Conservation (phyloP, 208 protist genomes). For the Wallacemonas sp. region DNA sequence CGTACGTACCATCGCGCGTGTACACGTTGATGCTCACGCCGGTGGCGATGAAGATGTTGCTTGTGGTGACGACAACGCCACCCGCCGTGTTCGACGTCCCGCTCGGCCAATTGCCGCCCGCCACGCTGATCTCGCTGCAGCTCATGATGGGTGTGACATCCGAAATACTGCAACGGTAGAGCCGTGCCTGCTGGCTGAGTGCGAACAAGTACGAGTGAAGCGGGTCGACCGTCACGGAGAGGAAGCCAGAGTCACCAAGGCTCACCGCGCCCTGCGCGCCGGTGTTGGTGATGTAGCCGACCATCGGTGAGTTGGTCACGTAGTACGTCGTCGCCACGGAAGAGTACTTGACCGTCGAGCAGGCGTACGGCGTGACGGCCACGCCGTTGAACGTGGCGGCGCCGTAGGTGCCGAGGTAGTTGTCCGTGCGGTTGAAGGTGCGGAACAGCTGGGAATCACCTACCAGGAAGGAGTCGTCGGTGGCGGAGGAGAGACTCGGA, state of each 20-base stretch:
- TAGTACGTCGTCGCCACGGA: conserved; percentile 20
- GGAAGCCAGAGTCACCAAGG: not conserved
- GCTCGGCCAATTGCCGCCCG: not conserved
- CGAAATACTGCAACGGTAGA: conserved; percentile 11
- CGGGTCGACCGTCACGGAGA: not conserved
- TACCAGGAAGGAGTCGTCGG: conserved; percentile 33
- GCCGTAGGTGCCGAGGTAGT: conserved; percentile 20
- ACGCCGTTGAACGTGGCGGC: conserved; percentile 1
- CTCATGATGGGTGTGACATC: not conserved
- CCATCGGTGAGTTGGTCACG: not conserved
- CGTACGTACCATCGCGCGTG: conserved; percentile 8
- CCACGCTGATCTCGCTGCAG: not conserved
- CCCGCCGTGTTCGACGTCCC: not conserved
- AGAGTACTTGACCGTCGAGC: conserved; percentile 2
- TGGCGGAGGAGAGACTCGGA: conserved; percentile 13
- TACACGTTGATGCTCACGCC: conserved; percentile 20
- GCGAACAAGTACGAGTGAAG: conserved; percentile 8
- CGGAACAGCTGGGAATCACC: conserved; percentile 30
- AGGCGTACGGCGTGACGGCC: not conserved
- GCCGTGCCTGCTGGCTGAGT: conserved; percentile 4
- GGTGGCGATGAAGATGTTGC: conserved; percentile 21
- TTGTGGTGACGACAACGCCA: conserved; percentile 20
- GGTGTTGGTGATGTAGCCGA: conserved; percentile 11
- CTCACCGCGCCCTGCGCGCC: not conserved
- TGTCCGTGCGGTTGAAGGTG: conserved; percentile 30